Evolutionary conservation across 176 grass and related monocot genomes (phyloP), one percentile per base, ranked within the genome.

Genomic region (Eragrostis curvula): DNA sequence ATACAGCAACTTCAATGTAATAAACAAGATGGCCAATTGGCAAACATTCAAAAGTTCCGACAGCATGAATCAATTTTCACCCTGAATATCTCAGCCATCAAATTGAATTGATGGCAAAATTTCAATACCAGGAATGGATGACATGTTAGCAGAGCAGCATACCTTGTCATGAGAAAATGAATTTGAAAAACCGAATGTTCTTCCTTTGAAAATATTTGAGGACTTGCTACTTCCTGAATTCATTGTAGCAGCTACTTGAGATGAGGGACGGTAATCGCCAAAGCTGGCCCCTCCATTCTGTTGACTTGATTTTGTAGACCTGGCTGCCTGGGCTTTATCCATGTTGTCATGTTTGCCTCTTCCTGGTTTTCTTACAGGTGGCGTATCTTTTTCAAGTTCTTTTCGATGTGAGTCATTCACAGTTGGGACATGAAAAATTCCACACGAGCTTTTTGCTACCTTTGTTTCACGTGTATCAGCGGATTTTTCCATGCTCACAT

Each of bases 101-200:
- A 61, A 77, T 36, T 36, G 32, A 36, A 36, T 36, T 36, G 32
- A 36, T 36, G 32, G 32, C 32, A 36, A 36, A 36, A 2, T 36
- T 2, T 2, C 32, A 36, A 36, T 36, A 36, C 3, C 2, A 36
- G 25, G 78, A 82, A 77, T 65, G 30, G 53, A 15, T 73, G 29
- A 63, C 40, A 64, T 86, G 42, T 63, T 53, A 52, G 42, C 17
- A 75, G 21, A n/a, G 23, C 43, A 75, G 36, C 75, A 43, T 91
- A 95, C 96, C 86, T 82, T 84, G 62, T 95, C 88, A 68, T 86
- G 79, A 69, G 90, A 81, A 89, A 98, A 93, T 75, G 92, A 95
- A 85, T 81, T 83, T 86, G 96, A 95, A 79, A 98, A 98, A 81
- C 88, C 86, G 41, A 98, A 95, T 86, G 58, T 89, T 91, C 61